Evolutionary conservation across 2,329 filamentous ascomycete species (phyloP).

Genomic region (Nannizziopsis arthrosporioides): DNA sequence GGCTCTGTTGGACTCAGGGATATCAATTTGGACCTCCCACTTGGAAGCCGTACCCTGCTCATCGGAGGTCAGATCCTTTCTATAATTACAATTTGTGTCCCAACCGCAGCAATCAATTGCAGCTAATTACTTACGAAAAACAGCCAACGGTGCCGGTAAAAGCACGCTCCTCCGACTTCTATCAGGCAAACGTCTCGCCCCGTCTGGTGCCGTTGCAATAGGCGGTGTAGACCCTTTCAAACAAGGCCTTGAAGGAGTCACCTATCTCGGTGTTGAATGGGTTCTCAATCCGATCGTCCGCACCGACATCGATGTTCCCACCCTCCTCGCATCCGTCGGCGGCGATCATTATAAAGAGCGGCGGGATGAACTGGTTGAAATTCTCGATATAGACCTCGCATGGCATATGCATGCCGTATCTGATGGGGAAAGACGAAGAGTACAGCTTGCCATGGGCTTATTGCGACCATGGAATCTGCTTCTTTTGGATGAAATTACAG

Average conservation of each 20-base stretch:
- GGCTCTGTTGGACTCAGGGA: constrained; percentile 64
- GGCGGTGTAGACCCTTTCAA: constrained; percentile 85
- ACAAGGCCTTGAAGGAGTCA: constrained; percentile 79
- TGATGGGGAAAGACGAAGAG: constrained; percentile 80
- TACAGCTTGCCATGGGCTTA: constrained; percentile 93
- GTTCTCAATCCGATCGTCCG: constrained; percentile 93
- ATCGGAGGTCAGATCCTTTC: constrained; percentile 56
- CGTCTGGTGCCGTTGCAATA: constrained; percentile 60
- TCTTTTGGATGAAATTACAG: constrained; percentile 90
- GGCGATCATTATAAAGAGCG: constrained; percentile 71
- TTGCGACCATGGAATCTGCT: constrained; percentile 83
- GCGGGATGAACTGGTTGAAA: constrained; percentile 71
- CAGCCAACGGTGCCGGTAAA: constrained; percentile 90
- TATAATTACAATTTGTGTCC: not conserved
- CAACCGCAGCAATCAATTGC: not conserved
- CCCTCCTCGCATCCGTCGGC: constrained; percentile 73
- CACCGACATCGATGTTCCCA: constrained; percentile 82
- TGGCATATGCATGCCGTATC: constrained; percentile 97
- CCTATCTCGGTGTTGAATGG: constrained; percentile 96
- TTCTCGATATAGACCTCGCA: constrained; percentile 79
- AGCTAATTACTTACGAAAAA: constrained; percentile 9
- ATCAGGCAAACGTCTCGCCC: constrained; percentile 86
- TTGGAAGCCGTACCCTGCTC: constrained; percentile 74
- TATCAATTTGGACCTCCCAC: constrained; percentile 64
- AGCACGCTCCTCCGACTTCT: constrained; percentile 91